A percentile compares a stretch with the other conserved stretches of the same genome.
These are phyloP conservation scores for Calocybe indica DNA, from an alignment of 768 basidiomycete species.

Conservation along the genomic window DNA sequence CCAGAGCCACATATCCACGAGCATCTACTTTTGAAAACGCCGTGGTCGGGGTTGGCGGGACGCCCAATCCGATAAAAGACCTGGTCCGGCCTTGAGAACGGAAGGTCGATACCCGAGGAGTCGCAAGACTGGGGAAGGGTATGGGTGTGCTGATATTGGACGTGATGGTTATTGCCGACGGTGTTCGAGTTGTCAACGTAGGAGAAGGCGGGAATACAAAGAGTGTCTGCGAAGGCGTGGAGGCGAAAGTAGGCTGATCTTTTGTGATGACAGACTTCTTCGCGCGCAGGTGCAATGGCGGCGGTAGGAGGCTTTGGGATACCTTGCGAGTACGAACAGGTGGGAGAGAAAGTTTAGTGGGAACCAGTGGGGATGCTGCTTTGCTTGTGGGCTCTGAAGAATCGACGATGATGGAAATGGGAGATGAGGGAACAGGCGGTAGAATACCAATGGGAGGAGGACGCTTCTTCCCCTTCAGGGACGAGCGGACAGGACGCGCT, in stretches of 20 bases:
- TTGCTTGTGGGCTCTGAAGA: constrained; percentile 9
- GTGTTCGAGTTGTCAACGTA: constrained; percentile 53
- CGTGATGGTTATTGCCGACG: constrained; percentile 78
- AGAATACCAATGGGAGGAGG: constrained; percentile 57
- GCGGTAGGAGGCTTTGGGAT: constrained; percentile 48
- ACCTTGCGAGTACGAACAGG: constrained; percentile 46
- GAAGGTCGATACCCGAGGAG: constrained; percentile 68
- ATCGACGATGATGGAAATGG: constrained; percentile 46
- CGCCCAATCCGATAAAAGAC: constrained; percentile 68
- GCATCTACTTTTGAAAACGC: constrained; percentile 82
- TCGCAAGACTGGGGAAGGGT: constrained; percentile 54
- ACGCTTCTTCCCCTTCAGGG: constrained; percentile 48
- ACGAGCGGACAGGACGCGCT: constrained; percentile 30
- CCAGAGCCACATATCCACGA: constrained; percentile 68
- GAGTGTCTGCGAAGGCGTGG: constrained; percentile 74
- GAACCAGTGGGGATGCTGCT: constrained; percentile 8
- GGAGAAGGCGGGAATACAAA: constrained; percentile 85
- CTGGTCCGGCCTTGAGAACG: constrained; percentile 59
- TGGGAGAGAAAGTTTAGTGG: constrained; percentile 19
- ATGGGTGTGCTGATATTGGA: constrained; percentile 45
- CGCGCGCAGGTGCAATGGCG: constrained; percentile 47
- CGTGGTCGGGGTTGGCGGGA: constrained; percentile 69
- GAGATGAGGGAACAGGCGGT: constrained; percentile 71
- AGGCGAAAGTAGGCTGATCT: constrained; percentile 22
- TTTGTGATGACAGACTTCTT: constrained; percentile 18